Conservation (phyloP, 441 rosid genomes). For the Viola pubescens region DNA sequence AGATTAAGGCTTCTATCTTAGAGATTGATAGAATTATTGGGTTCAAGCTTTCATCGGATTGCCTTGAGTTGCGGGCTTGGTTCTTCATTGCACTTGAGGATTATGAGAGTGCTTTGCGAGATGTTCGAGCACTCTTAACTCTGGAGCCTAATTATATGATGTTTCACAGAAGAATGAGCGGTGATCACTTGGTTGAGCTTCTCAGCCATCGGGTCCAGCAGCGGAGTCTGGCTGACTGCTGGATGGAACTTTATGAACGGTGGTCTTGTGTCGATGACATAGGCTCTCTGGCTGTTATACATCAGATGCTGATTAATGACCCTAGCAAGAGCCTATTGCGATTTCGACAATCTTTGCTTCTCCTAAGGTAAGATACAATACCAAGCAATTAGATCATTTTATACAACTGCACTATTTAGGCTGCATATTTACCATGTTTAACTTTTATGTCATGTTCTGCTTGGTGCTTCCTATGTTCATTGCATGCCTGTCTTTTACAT, state of each 20-base stretch:
- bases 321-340: constrained; percentile 78
- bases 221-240: constrained; percentile 87
- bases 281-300: constrained; percentile 88
- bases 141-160: constrained; percentile 75
- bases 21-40: constrained; percentile 68
- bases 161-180: constrained; percentile 57
- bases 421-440: neutral
- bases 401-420: neutral
- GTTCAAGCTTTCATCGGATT: constrained; percentile 72
- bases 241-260: constrained; percentile 86
- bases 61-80: constrained; percentile 90
- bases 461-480: too few relatives aligned
- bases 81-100: constrained; percentile 71
- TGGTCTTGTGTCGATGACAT: constrained; percentile 96
- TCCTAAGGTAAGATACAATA: constrained; percentile 43
- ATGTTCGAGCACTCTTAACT: constrained; percentile 70
- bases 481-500: too few relatives aligned
- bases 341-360: constrained; percentile 91
- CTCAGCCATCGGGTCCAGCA: constrained; percentile 56
- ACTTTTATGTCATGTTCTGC: neutral
- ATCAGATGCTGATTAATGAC: constrained; percentile 81
- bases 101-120: constrained; percentile 73
- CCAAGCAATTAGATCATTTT: constrained; percentile 36
- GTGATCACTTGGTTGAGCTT: constrained; percentile 66
- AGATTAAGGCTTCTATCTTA: constrained; percentile 49